Evolutionary conservation across 176 grass and related monocot genomes (phyloP), one percentile per base, ranked within the genome.

Genomic region (Paspalum vaginatum): DNA sequence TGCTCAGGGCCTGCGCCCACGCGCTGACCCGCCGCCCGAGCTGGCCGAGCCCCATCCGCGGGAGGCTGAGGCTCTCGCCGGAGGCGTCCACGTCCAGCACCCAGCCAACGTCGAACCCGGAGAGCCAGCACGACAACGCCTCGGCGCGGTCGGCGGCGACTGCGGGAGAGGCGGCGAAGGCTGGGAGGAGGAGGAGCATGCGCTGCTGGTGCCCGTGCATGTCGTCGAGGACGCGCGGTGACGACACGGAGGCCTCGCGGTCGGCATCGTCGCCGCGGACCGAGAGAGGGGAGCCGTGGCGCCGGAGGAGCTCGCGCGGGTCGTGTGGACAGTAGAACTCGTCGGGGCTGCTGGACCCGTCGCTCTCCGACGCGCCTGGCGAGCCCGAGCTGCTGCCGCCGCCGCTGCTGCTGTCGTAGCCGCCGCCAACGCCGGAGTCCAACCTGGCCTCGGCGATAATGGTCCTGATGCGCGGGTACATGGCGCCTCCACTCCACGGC

Each of bases 21-120:
- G 42, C 54, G 44, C 8, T 43, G 16, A 87, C 63, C 32, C 63
- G 60, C 13, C 63, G 68, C 21, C 44, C 71, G 32, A 81, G 44
- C 20, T 81, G 68, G 16, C 44, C 71, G 32, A 81, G 44, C 20
- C 76, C 71, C 54, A 71, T 11, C 37, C 85, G 71, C 16, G 53
- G 71, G 42, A 81, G 70, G 52, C 78, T 51, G 42, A 81, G 70
- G 52, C 70, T 51, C 4, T 27, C 6, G 2, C 9, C 77, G 6
- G 13, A 9, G 18, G 9, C 16, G 51, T 66, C 76, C 61, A 52
- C 61, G 21, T 81, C 53, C 16, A 81, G 63, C 10, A 87, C 71
- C 78, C 78, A 87, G 16, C 15, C 63, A 44, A 87, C 78, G 62
- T 76, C 63, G 5, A 87, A 87, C 5, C 71, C 78, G 17, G 42